Base-by-base conservation (phyloP, 345 rosid species). In the Gossypium herbaceum region DNA sequence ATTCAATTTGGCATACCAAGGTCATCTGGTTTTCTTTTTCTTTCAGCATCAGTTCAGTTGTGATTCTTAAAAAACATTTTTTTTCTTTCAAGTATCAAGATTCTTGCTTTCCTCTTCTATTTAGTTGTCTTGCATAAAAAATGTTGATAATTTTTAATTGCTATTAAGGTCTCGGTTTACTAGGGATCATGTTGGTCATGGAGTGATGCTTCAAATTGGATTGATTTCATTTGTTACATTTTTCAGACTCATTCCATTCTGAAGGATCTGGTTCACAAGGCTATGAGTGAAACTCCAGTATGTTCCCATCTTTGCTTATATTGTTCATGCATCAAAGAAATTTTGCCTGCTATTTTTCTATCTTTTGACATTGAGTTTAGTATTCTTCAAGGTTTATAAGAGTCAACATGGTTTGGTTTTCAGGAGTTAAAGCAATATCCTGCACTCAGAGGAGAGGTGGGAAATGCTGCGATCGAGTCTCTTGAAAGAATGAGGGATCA, bases 371-470 rank as follows among this genome's bases (percentile, higher is more conserved):
- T 65, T 17, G 52, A 66, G n/a, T 20, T 44, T 44, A 25, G 29
- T 47, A n/a, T 50, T 58, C 74, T 68, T 19, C 41, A 47, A 39
- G 17, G 58, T 71, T 39, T 51, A 12, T 74, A 29, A 64, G 75
- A 16, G 2, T 51, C 20, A 9, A n/a, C 74, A 68, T 56, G 50
- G 52, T 65, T 80, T 76, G 75, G 64, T 72, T 81, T 73, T 72
- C 90, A 96, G 99, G 99, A 96, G 80, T 80, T 96, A 67, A 92
- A 88, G 86, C 99, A 96, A 82, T 96, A 93, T 77, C 99, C 99
- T 75, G 97, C 92, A 69, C 90, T 96, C 70, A 88, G 98, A 83
- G 98, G 83, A 29, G 98, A 93, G 81, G 97, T 96, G 47, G 76
- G 84, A 62, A 93, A 96, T 75, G 97, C 99, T 34, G 99, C 99